Percentiles rank a stretch among this genome's conserved stretches.
Evolutionary conservation across 1,284 basidiomycete species (phyloP).

Genomic region (Pseudozyma sp.): DNA sequence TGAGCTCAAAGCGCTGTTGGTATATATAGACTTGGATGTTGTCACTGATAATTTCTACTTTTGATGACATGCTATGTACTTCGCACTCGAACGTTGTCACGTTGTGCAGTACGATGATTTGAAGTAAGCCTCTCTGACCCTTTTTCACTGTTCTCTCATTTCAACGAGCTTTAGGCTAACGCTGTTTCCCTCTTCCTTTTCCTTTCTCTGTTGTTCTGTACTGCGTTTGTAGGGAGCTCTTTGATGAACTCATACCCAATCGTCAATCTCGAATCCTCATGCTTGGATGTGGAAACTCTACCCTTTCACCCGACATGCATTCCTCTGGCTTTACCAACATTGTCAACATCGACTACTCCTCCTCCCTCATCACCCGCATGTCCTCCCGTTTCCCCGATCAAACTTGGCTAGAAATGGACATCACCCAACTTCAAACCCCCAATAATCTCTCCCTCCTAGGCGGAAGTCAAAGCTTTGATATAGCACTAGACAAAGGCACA

Average conservation of each 20-base stretch:
- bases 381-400: constrained; percentile 38
- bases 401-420: constrained; percentile 58
- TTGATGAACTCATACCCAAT: constrained; percentile 54
- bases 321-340: constrained; percentile 55
- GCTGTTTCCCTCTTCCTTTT: background rate
- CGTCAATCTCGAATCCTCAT: constrained; percentile 55
- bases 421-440: constrained; percentile 50
- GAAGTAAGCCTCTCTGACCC: background rate
- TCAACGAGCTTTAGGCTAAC: constrained; percentile 44
- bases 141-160: background rate
- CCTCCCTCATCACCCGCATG: constrained; percentile 57
- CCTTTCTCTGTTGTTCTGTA: background rate
- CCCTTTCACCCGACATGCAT: constrained; percentile 58
- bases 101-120: constrained; percentile 37
- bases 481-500: constrained; percentile 65
- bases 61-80: background rate
- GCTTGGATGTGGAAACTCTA: constrained; percentile 66
- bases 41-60: constrained; percentile 33
- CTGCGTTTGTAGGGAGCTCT: constrained; percentile 25
- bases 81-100: background rate
- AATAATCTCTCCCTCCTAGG: constrained; percentile 40
- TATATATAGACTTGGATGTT: constrained; percentile 12
- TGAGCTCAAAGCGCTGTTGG: constrained; percentile 3
- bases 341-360: constrained; percentile 58
- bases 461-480: constrained; percentile 51